phyloP scores from a whole-genome alignment of 129 eudicot species.

The Saussurea involucrata region DNA sequence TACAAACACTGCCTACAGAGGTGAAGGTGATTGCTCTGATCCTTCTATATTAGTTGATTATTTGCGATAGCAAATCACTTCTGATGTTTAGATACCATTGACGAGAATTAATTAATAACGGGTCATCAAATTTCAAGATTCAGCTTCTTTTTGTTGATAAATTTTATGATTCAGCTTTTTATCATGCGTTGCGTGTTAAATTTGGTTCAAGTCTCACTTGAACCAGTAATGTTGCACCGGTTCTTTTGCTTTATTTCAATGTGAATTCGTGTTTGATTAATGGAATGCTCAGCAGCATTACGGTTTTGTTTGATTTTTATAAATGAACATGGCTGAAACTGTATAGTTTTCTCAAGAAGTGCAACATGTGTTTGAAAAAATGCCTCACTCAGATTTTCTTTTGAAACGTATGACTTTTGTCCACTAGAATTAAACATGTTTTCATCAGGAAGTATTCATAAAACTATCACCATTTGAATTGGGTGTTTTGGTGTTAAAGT shows the following conservation, averaged over 20 bases:
- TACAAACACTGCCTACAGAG: slow-evolving; percentile 40
- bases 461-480: neutral
- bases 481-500: neutral
- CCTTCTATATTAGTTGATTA: neutral
- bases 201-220: too few relatives aligned
- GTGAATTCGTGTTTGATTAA: neutral
- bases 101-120: neutral
- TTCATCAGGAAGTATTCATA: neutral
- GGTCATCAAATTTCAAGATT: neutral
- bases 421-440: neutral
- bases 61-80: neutral
- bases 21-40: slow-evolving; percentile 42
- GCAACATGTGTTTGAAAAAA: slow-evolving; percentile 14
- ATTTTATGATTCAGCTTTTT: too few relatives aligned
- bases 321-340: neutral
- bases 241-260: neutral
- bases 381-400: slow-evolving; percentile 3
- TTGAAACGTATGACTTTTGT: neutral
- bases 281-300: neutral
- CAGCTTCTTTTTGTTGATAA: neutral
- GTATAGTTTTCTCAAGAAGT: neutral
- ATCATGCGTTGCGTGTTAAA: too few relatives aligned
- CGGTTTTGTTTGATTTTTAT: neutral
- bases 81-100: neutral
- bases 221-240: too few relatives aligned